Evolutionary conservation across 129 eudicot genomes (phyloP), one percentile per base, ranked within the genome.

Genomic region (Scalesia atractyloides): DNA sequence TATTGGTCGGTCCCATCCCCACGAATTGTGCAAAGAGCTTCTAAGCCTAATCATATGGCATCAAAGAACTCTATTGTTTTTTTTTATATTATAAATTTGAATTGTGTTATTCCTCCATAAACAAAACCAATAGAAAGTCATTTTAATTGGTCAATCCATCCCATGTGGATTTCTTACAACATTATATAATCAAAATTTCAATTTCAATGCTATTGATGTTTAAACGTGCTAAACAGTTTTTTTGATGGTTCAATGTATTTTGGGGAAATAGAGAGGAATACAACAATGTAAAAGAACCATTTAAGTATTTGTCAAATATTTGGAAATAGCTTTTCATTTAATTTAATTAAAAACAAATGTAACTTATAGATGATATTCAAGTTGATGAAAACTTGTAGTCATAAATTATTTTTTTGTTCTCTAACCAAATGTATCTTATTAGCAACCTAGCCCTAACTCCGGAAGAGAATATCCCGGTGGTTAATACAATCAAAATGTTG

Each of bases 231-330:
- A 52, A 64, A 50, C n/a, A n/a, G n/a, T n/a, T n/a, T n/a, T 65
- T 66, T 64, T 52, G 65, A 19, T 65, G 71, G 65, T 74, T 64
- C 72, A 52, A 39, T 74, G 79, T 16, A 74, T 64, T 64, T 10
- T 26, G 30, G 43, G 20, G 41, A 49, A 22, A 49, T 19, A 15
- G 54, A 51, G 39, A 58, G n/a, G 7, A 58, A 22, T 12, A 12
- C 36, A 58, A 58, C 34, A 19, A 10, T 54, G 34, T 10, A 56
- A 20, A 19, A 9, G 34, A 18, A 19, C 1, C 6, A 8, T 56
- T 56, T 9, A 53, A 18, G 30, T 56, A 9, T 56, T 56, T 56
- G 9, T 56, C 13, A 9, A 19, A 11, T 9, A 56, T 3, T 56
- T 56, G 33, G 16, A 50, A 15, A n/a, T 4, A 14, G 5, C 15